Conservation (phyloP, 768 basidiomycete genomes). For the Lactarius indigo region DNA sequence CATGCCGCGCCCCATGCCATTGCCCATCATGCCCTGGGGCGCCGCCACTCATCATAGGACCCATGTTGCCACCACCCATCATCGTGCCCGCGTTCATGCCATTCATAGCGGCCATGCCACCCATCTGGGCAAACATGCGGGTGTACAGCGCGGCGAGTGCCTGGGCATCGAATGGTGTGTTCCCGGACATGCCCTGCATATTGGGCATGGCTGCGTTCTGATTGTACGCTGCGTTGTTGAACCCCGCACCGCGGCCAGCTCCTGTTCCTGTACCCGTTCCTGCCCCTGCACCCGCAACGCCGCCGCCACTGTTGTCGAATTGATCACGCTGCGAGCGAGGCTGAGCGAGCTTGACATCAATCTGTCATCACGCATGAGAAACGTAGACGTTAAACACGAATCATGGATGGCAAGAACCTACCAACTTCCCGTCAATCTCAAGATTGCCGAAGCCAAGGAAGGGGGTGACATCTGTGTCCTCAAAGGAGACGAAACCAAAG, state of each 20-base stretch:
- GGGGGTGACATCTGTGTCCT: constrained; percentile 80
- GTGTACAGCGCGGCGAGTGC: constrained; percentile 91
- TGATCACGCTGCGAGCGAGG: constrained; percentile 76
- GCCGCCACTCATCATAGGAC: constrained; percentile 31
- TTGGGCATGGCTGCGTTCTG: constrained; percentile 29
- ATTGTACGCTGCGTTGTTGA: constrained; percentile 43
- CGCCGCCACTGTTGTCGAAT: constrained; percentile 23
- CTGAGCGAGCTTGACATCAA: constrained; percentile 94
- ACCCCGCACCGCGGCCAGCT: constrained; percentile 21
- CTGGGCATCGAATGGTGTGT: constrained; percentile 80
- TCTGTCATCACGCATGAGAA: constrained; percentile 44
- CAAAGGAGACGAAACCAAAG: constrained; percentile 95
- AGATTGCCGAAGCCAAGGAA: constrained; percentile 82
- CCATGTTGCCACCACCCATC: constrained; percentile 34
- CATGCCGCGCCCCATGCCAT: constrained; percentile 28
- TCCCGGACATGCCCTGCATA: constrained; percentile 22
- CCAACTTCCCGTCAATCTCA: constrained; percentile 89
- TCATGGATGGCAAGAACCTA: constrained; percentile 39
- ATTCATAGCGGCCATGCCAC: constrained; percentile 50
- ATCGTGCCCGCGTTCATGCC: constrained; percentile 28
- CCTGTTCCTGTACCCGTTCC: background rate
- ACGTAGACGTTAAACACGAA: background rate
- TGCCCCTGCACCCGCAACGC: background rate
- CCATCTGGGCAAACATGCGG: constrained; percentile 77
- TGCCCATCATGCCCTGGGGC: constrained; percentile 32